phyloP scores from a whole-genome alignment of 2,329 filamentous ascomycete genomes.

The Colletotrichum limetticola region DNA sequence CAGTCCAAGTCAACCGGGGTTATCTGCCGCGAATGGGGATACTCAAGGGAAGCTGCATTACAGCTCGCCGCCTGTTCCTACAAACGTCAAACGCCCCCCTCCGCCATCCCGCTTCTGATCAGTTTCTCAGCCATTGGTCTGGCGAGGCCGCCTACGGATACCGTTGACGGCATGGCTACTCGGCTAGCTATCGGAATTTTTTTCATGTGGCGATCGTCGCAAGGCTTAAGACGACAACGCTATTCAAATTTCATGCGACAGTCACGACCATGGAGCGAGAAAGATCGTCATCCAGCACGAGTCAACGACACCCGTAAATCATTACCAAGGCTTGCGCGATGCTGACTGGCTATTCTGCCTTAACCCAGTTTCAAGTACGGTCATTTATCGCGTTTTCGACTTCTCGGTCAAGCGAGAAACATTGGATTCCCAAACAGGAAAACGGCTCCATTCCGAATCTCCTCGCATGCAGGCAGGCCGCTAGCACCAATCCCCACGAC shows the following conservation, averaged over 20 bases:
- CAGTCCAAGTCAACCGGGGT: background rate
- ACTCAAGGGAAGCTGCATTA: background rate
- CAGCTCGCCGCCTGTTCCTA: slow-evolving; percentile 16
- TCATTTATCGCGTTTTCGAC: slow-evolving; percentile 14
- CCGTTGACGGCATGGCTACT: background rate
- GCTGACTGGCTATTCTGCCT: background rate
- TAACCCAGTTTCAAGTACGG: slow-evolving; percentile 11
- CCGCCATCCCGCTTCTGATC: slow-evolving; percentile 8
- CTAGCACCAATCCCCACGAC: slow-evolving; percentile 27
- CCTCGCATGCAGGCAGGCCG: slow-evolving; percentile 30
- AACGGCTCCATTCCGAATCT: slow-evolving; percentile 27
- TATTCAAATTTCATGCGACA: background rate
- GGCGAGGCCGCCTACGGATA: background rate
- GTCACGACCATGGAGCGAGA: background rate
- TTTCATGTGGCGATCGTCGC: background rate
- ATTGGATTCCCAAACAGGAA: slow-evolving; percentile 30
- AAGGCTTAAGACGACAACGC: background rate
- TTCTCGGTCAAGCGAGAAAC: slow-evolving; percentile 31
- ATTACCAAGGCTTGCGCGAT: background rate
- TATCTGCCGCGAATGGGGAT: slow-evolving; percentile 8
- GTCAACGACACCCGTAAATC: background rate
- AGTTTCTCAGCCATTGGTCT: background rate
- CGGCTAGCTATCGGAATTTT: background rate
- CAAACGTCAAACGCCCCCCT: slow-evolving; percentile 21
- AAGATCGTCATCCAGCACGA: background rate